Evolutionary conservation across 495 filamentous ascomycete species (phyloP).

Genomic region (Penicillium dipodomyicola): DNA sequence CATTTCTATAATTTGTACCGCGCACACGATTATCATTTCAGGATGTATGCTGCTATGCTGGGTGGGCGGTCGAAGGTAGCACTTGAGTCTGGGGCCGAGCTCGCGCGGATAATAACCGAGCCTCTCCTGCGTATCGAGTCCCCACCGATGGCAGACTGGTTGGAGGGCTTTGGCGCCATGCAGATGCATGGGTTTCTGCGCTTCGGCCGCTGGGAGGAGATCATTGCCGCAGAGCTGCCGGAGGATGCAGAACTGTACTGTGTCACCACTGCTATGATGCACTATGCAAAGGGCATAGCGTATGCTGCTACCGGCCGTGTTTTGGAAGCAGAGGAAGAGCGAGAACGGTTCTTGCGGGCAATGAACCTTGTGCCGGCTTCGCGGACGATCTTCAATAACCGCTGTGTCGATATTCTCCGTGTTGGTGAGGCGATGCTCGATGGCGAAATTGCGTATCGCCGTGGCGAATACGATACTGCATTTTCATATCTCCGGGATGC

Average conservation of each 20-base stretch:
- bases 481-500: slow-evolving; percentile 54
- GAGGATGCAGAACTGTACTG: slow-evolving; percentile 55
- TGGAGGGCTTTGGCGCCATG: slow-evolving; percentile 63
- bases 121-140: slow-evolving; percentile 57
- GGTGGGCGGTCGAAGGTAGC: slow-evolving; percentile 56
- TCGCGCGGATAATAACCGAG: slow-evolving; percentile 58
- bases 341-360: slow-evolving; percentile 45
- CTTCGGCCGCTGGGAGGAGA: slow-evolving; percentile 63
- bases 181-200: slow-evolving; percentile 63
- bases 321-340: slow-evolving; percentile 45
- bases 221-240: slow-evolving; percentile 50
- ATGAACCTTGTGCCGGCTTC: slow-evolving; percentile 46
- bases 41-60: slow-evolving; percentile 71
- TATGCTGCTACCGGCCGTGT: slow-evolving; percentile 52
- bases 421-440: slow-evolving; percentile 63
- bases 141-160: slow-evolving; percentile 71
- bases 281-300: slow-evolving; percentile 65
- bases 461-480: slow-evolving; percentile 51
- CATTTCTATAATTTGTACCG: slow-evolving; percentile 71
- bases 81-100: slow-evolving; percentile 49
- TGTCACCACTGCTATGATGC: slow-evolving; percentile 59
- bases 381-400: slow-evolving; percentile 65
- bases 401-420: slow-evolving; percentile 55
- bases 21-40: slow-evolving; percentile 64
- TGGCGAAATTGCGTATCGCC: slow-evolving; percentile 66